Evolutionary conservation across 2,329 filamentous ascomycete species (phyloP), one percentile per base, ranked within the genome.

Genomic region (Penicillium psychrosexuale): DNA sequence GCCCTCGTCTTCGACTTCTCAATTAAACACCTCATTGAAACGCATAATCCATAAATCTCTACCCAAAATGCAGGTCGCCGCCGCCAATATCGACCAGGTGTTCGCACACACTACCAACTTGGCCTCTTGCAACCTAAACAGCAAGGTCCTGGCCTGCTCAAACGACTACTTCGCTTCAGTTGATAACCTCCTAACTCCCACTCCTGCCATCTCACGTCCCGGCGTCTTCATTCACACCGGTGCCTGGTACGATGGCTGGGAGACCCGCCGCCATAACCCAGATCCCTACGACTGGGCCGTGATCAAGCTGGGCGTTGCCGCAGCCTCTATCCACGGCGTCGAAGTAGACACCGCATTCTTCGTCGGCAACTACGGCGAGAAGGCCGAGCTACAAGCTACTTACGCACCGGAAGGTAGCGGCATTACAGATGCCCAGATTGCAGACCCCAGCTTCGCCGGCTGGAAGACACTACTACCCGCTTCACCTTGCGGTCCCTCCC

Each of bases 201-300:
- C 78, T 1, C 72, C 81, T 1, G 80, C 82, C 3, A 73, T 85
- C 61, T 80, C 79, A 60, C 80, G 79, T 54, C 79, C 81, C 0
- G 83, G 82, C 47, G 77, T 83, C 63, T 85, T 84, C 70, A 77
- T 81, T 38, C 80, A 83, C 66, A 78, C 82, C 4, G 83, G 83
- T 54, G 82, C 82, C 45, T 86, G 83, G 83, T 86, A 84, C 66
- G 83, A 86, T 66, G 83, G 83, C 17, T 86, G 83, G 83, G 83
- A 86, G 61, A 85, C 83, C 5, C 75, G 83, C 6, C 76, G 83
- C 27, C 83, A 86, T 71, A 86, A 86, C 65, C 70, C 77, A 0
- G 76, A 78, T 37, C 76, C 78, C 11, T 83, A 78, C 58, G 83
- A 86, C 69, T 86, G 81, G 80, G 82, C 82, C 0, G 78, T 85